Evolutionary conservation across 768 basidiomycete genomes (phyloP).

Genomic region (Lentinus brumalis): DNA sequence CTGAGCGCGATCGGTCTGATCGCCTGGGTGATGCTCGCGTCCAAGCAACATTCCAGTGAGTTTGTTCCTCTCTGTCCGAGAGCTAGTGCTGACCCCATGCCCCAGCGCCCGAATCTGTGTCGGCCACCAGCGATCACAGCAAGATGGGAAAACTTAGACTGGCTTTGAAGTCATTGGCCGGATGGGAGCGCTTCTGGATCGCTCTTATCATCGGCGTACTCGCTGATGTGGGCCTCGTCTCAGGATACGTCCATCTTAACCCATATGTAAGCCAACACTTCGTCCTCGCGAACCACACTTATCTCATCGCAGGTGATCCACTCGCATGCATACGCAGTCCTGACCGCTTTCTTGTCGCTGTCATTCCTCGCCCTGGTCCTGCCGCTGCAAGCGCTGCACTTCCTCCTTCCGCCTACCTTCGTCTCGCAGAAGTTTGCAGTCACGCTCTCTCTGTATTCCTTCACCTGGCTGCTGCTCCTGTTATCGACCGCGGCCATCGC

Average conservation of each 20-base stretch:
- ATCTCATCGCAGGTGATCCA: conserved; percentile 55
- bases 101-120: conserved; percentile 1
- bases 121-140: conserved; percentile 8
- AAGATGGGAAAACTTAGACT: conserved; percentile 24
- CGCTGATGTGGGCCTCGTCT: conserved; percentile 50
- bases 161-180: conserved; percentile 40
- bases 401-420: conserved; percentile 32
- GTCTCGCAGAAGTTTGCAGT: conserved; percentile 53
- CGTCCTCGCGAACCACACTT: not conserved
- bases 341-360: conserved; percentile 50
- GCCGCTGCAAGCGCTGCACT: conserved; percentile 36
- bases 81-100: not conserved
- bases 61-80: not conserved
- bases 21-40: conserved; percentile 33
- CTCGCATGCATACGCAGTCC: conserved; percentile 53
- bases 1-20: conserved; percentile 50
- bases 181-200: conserved; percentile 65
- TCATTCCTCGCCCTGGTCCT: conserved; percentile 53
- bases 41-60: conserved; percentile 23
- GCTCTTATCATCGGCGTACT: conserved; percentile 48
- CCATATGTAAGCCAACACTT: conserved; percentile 52
- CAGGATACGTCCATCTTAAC: conserved; percentile 56
- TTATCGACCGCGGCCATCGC: conserved; percentile 49
- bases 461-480: conserved; percentile 63
- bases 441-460: conserved; percentile 53